These are phyloP conservation scores for Exophiala xenobiotica DNA, from an alignment of 2,329 filamentous ascomycete genomes.

Conservation along the genomic window DNA sequence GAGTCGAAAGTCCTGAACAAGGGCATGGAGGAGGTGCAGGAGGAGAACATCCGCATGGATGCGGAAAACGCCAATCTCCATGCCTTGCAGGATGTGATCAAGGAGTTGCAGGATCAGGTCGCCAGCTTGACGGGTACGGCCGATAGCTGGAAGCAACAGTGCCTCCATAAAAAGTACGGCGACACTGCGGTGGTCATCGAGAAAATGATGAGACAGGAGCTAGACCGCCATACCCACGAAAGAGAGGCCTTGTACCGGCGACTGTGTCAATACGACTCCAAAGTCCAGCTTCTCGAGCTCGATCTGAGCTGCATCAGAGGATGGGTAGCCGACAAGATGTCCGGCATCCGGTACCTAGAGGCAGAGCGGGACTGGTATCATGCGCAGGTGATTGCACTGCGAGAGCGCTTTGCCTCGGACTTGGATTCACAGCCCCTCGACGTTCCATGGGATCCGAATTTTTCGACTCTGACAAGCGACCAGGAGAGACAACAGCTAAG, in stretches of 20 bases:
- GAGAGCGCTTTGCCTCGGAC: conserved; percentile 5
- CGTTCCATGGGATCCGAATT: conserved; percentile 4
- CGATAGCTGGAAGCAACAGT: conserved; percentile 4
- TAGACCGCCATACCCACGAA: not conserved
- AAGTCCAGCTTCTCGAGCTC: not conserved
- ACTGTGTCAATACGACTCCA: not conserved
- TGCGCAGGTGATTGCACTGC: not conserved
- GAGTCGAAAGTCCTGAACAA: conserved; percentile 3
- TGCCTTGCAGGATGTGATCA: not conserved
- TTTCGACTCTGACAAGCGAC: not conserved
- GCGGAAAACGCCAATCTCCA: conserved; percentile 1
- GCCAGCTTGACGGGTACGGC: not conserved
- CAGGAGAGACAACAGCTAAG: not conserved
- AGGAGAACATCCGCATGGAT: conserved; percentile 3
- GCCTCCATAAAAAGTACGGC: conserved; percentile 1
- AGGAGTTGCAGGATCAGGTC: not conserved
- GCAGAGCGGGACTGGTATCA: conserved; percentile 10
- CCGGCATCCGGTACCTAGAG: conserved; percentile 3
- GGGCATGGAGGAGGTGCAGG: not conserved
- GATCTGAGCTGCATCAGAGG: not conserved
- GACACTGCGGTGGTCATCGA: conserved; percentile 5
- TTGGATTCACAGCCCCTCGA: conserved; percentile 4
- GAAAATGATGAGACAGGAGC: not conserved
- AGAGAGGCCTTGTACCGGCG: conserved; percentile 1
- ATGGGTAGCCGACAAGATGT: not conserved